phyloP scores from a whole-genome alignment of 257 asterid genomes.

The Rhazya stricta region DNA sequence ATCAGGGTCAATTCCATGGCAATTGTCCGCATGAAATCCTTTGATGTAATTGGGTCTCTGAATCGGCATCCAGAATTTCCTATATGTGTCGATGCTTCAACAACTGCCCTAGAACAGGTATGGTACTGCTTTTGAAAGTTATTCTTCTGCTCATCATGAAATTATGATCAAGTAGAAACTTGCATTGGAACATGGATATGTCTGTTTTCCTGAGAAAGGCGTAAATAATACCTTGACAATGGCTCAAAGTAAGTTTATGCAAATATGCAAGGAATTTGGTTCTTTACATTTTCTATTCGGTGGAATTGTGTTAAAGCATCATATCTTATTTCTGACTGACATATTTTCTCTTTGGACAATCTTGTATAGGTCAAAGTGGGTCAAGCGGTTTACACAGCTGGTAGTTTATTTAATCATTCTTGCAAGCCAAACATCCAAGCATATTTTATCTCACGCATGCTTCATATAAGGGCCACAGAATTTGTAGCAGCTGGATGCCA shows the following conservation, averaged over 20 bases:
- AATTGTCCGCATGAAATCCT: conserved; percentile 55
- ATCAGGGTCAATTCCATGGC: conserved; percentile 91
- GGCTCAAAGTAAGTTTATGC: neutral
- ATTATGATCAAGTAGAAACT: neutral
- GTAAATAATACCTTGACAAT: neutral
- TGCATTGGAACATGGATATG: too few relatives aligned
- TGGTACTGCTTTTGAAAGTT: neutral
- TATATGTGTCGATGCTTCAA: conserved; percentile 29
- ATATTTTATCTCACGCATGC: conserved; percentile 79
- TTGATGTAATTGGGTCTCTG: conserved; percentile 40
- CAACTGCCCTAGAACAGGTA: conserved; percentile 77
- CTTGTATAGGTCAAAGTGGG: conserved; percentile 74
- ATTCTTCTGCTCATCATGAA: neutral
- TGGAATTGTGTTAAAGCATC: conserved; percentile 12
- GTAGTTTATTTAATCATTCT: conserved; percentile 92
- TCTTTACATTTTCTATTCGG: conserved; percentile 6
- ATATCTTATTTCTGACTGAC: conserved; percentile 19
- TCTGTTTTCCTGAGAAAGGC: neutral
- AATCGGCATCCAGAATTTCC: conserved; percentile 16
- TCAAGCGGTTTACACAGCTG: conserved; percentile 73
- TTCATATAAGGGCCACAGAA: conserved; percentile 72
- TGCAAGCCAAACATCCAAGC: conserved; percentile 81
- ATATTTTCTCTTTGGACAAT: conserved; percentile 14
- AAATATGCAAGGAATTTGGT: neutral
- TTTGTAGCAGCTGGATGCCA: conserved; percentile 53